Evolutionary conservation across 495 filamentous ascomycete species (phyloP).

Genomic region (Rhypophila decipiens): DNA sequence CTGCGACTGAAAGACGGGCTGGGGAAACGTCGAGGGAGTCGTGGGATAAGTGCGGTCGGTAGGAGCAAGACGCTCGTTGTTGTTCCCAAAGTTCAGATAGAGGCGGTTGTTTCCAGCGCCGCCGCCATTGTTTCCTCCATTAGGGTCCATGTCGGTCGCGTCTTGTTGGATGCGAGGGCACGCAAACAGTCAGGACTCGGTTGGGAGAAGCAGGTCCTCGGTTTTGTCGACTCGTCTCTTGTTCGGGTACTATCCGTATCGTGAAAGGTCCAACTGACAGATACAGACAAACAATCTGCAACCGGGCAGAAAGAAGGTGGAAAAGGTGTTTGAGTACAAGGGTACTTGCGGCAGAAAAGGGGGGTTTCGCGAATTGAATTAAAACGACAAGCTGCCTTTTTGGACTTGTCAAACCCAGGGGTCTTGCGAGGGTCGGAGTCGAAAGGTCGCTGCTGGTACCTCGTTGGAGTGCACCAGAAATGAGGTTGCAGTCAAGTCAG

Average conservation of each 20-base stretch:
- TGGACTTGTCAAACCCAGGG: slow-evolving; percentile 14
- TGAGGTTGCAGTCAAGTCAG: no score
- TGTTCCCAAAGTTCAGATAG: slow-evolving; percentile 65
- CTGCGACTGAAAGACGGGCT: slow-evolving; percentile 60
- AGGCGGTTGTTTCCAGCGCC: slow-evolving; percentile 44
- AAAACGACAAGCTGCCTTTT: slow-evolving; percentile 12
- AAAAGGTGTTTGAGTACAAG: background rate
- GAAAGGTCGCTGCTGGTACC: background rate
- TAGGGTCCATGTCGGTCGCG: slow-evolving; percentile 41
- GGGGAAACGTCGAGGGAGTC: slow-evolving; percentile 92
- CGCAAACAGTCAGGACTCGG: background rate
- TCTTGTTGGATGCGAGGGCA: background rate
- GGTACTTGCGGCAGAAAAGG: slow-evolving; percentile 1
- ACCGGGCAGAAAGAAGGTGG: background rate
- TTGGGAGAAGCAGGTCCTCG: no score
- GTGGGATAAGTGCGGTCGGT: slow-evolving; percentile 87
- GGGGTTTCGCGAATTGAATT: background rate
- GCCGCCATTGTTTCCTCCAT: slow-evolving; percentile 19
- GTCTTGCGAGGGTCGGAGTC: slow-evolving; percentile 6
- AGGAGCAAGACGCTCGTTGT: slow-evolving; percentile 57
- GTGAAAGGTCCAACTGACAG: no score
- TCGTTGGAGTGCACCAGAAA: no score
- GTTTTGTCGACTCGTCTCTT: no score
- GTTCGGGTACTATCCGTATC: no score
- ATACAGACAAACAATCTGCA: no score